Evolutionary conservation across 805 yeast genomes (phyloP).

Genomic region (Kuraishia borneana): DNA sequence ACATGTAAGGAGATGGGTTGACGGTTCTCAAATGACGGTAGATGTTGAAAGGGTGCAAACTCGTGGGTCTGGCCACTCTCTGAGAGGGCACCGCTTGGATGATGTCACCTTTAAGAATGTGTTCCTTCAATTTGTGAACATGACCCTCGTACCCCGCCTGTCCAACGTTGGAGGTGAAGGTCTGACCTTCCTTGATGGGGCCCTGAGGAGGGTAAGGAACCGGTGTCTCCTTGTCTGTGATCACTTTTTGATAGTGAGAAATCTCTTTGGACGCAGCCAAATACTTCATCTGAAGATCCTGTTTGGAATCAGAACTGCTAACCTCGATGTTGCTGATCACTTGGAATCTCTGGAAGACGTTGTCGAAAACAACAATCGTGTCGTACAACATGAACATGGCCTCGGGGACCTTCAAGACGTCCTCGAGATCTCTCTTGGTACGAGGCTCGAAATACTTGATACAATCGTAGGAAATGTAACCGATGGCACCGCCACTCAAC

Average conservation of each 20-base stretch:
- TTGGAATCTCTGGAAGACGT: conserved; percentile 88
- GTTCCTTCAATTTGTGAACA: conserved; percentile 64
- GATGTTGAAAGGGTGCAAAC: conserved; percentile 91
- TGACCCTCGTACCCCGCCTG: conserved; percentile 85
- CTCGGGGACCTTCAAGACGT: conserved; percentile 80
- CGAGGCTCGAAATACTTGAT: conserved; percentile 93
- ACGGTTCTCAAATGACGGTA: conserved; percentile 91
- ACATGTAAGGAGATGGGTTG: conserved; percentile 95
- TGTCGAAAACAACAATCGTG: conserved; percentile 83
- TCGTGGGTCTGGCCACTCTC: conserved; percentile 90
- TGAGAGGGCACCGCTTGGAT: conserved; percentile 98
- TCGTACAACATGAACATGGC: conserved; percentile 88
- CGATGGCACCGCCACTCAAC: conserved; percentile 92
- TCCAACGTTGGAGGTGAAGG: conserved; percentile 82
- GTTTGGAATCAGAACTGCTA: conserved; percentile 16
- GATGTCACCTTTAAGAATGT: conserved; percentile 84
- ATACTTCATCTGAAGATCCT: conserved; percentile 32
- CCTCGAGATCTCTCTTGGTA: conserved; percentile 65
- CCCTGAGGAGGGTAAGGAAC: conserved; percentile 65
- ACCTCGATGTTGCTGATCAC: conserved; percentile 70
- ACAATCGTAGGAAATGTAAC: conserved; percentile 94
- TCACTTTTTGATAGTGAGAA: conserved; percentile 34
- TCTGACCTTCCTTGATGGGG: conserved; percentile 54
- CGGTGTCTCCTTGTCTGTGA: conserved; percentile 31
- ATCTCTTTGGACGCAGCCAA: conserved; percentile 47